A percentile compares a stretch with the other conserved stretches of the same genome.
Conservation (phyloP, 108 stramenopile species). For the Nitzschia sp. region DNA sequence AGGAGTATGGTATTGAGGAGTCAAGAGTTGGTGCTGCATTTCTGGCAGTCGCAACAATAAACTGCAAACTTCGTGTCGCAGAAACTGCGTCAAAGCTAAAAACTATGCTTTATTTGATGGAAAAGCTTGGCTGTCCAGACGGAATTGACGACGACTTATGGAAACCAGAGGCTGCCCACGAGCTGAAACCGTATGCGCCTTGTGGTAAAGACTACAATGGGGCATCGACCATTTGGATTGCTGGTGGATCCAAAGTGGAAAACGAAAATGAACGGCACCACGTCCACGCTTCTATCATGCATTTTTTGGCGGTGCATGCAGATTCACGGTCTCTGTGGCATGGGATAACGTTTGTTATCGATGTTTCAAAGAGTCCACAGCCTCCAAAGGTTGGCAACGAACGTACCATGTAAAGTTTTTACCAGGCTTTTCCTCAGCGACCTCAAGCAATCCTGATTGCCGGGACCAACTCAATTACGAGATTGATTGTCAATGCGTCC, state of each 20-base stretch:
- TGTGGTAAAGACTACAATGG: constrained; percentile 12
- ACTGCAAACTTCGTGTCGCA: constrained; percentile 31
- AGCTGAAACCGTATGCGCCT: background rate
- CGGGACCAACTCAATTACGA: constrained; percentile 14
- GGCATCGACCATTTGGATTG: constrained; percentile 32
- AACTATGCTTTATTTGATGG: background rate
- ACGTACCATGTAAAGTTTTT: constrained; percentile 29
- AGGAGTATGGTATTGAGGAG: constrained; percentile 11
- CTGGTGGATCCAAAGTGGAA: constrained; percentile 7
- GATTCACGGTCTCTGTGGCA: constrained; percentile 29
- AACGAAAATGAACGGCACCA: constrained; percentile 7
- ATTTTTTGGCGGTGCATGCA: constrained; percentile 36
- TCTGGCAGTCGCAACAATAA: constrained; percentile 32
- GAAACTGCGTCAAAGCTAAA: constrained; percentile 15
- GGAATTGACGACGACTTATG: background rate
- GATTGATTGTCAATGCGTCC: constrained; percentile 34
- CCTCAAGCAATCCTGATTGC: constrained; percentile 40
- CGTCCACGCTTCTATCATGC: constrained; percentile 25
- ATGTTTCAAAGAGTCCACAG: constrained; percentile 1
- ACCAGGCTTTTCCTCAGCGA: constrained; percentile 35
- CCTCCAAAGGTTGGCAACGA: constrained; percentile 30
- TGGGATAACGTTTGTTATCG: constrained; percentile 45
- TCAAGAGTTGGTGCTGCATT: constrained; percentile 2
- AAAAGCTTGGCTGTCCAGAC: constrained; percentile 25
- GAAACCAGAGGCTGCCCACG: background rate